phyloP scores from a whole-genome alignment of 768 basidiomycete species.

The Mycena rosella region DNA sequence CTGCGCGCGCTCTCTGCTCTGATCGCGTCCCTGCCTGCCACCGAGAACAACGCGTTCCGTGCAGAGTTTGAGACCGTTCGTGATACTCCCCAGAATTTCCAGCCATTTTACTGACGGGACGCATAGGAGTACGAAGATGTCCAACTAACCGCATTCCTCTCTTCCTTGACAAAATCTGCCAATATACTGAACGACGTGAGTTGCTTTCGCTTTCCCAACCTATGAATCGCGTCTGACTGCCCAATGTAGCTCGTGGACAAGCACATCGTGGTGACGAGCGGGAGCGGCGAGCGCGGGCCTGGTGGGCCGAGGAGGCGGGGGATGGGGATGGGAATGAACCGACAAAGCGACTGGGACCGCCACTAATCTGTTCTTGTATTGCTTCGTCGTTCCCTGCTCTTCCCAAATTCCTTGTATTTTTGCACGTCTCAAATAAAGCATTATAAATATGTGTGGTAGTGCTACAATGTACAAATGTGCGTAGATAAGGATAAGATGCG shows the following conservation, averaged over 20 bases:
- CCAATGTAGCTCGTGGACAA: slow-evolving; percentile 80
- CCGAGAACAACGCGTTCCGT: slow-evolving; percentile 84
- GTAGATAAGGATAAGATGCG: background rate
- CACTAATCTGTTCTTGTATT: slow-evolving; percentile 53
- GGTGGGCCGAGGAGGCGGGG: slow-evolving; percentile 65
- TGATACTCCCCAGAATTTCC: slow-evolving; percentile 16
- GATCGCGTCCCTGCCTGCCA: slow-evolving; percentile 89
- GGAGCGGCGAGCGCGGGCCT: slow-evolving; percentile 63
- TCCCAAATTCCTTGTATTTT: slow-evolving; percentile 17
- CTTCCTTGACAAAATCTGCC: slow-evolving; percentile 89
- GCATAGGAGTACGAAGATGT: slow-evolving; percentile 95
- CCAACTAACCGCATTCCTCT: slow-evolving; percentile 90
- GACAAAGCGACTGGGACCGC: slow-evolving; percentile 67
- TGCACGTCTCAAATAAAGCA: slow-evolving; percentile 21
- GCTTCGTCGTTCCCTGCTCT: background rate
- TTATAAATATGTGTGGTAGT: background rate
- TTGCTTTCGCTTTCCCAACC: slow-evolving; percentile 17
- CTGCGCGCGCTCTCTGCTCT: slow-evolving; percentile 89
- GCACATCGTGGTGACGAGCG: slow-evolving; percentile 72
- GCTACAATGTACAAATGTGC: slow-evolving; percentile 13
- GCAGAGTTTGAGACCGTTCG: slow-evolving; percentile 90
- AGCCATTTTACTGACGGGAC: slow-evolving; percentile 7
- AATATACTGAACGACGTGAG: slow-evolving; percentile 91
- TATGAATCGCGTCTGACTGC: slow-evolving; percentile 11
- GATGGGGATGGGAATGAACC: slow-evolving; percentile 60